Evolutionary conservation across 2,329 filamentous ascomycete species (phyloP), one percentile per base, ranked within the genome.

Genomic region (Bipolaris cookei): DNA sequence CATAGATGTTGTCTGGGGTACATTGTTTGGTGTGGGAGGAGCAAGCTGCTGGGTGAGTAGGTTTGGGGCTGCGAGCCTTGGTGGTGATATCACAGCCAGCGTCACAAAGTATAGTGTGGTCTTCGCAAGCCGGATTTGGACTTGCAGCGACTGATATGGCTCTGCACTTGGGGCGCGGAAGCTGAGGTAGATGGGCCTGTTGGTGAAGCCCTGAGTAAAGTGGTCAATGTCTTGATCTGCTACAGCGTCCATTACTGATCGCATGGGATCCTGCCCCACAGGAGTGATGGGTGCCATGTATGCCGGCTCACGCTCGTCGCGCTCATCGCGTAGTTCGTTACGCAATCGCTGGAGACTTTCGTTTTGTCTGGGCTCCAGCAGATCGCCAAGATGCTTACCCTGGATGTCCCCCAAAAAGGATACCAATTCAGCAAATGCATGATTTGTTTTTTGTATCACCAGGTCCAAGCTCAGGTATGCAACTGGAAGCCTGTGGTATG

Each of bases 271-370:
- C 37, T 80, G 74, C 32, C 75, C 74, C 4, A 78, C 67, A 10
- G 74, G 73, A 14, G 76, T 77, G 21, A 83, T 83, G 4, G 81
- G 80, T 21, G 82, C 77, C 68, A 83, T 78, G 60, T 81, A 82
- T 25, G 80, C 69, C 13, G 82, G 81, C 53, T 83, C 81, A 35
- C 79, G 76, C 28, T 74, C 70, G 38, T 81, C 79, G 46, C 79
- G 69, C 60, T 84, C 82, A 35, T 79, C 76, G 35, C 80, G 74
- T 46, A 84, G 68, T 14, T 77, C 73, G 46, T 75, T 78, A 38
- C 79, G 77, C 32, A 84, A 71, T 13, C 74, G 69, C 43, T 78
- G 76, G 59, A 83, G 72, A 46, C 70, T 73, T 21, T 81, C 79
- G 2, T 69, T 64, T 45, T 81, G 78, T 20, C 74, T 67, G 4